Percentiles rank a stretch among this genome's conserved stretches.
Conservation (phyloP, 2,329 filamentous ascomycete species). For the Bipolaris cookei region DNA sequence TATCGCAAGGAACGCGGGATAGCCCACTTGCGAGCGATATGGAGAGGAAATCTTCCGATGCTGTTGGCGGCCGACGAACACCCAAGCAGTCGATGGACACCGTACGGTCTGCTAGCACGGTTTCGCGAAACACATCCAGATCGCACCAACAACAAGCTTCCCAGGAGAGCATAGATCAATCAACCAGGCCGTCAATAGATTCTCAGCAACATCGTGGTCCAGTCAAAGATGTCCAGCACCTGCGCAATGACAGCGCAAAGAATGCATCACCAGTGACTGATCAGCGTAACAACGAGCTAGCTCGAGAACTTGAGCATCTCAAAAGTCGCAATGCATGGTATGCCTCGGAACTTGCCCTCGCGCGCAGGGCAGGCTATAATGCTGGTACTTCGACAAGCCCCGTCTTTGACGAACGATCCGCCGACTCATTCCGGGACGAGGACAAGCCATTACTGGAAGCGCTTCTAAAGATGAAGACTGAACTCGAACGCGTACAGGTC, state of each 20-base stretch:
- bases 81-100: constrained; percentile 48
- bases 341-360: constrained; percentile 89
- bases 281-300: constrained; percentile 72
- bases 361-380: constrained; percentile 86
- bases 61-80: constrained; percentile 32
- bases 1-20: constrained; percentile 55
- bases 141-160: constrained; percentile 65
- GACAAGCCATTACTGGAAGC: constrained; percentile 93
- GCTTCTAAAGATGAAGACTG: constrained; percentile 85
- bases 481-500: constrained; percentile 86
- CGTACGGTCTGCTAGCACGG: constrained; percentile 40
- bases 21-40: constrained; percentile 36
- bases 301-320: constrained; percentile 84
- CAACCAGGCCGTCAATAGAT: constrained; percentile 42
- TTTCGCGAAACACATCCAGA: constrained; percentile 46
- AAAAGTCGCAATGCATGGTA: constrained; percentile 96
- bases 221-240: constrained; percentile 41
- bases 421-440: constrained; percentile 86
- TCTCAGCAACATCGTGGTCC: constrained; percentile 37
- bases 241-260: constrained; percentile 65
- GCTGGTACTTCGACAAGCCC: constrained; percentile 73
- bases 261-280: constrained; percentile 67
- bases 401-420: constrained; percentile 74
- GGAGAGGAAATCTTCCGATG: constrained; percentile 42
- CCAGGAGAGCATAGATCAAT: constrained; percentile 60